phyloP scores from a whole-genome alignment of 1,139 yeast genomes.

The Wickerhamiella pararugosa region DNA sequence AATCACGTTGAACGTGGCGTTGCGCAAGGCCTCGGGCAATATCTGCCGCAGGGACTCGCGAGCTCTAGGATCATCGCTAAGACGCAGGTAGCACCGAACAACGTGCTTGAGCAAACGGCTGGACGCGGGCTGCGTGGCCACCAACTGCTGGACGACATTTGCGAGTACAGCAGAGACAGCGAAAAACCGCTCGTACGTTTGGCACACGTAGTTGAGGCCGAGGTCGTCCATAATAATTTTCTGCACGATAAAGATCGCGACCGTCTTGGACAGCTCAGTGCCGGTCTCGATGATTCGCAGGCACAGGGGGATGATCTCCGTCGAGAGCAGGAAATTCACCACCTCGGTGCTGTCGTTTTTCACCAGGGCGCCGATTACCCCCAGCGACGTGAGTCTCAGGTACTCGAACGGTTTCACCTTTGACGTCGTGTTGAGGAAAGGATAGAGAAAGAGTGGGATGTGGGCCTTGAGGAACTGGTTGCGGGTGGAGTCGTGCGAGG shows the following conservation, averaged over 20 bases:
- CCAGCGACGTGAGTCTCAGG: conserved; percentile 77
- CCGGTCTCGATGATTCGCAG: conserved; percentile 91
- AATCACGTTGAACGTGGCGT: conserved; percentile 72
- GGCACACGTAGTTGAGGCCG: conserved; percentile 84
- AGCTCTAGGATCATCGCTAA: conserved; percentile 83
- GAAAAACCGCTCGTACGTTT: conserved; percentile 84
- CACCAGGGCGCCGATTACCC: conserved; percentile 93
- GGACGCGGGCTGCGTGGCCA: conserved; percentile 52
- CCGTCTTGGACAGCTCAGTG: conserved; percentile 86
- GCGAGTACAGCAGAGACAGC: conserved; percentile 85
- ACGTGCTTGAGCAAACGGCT: conserved; percentile 84
- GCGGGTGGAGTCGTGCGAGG: conserved; percentile 85
- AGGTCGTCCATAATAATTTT: conserved; percentile 83
- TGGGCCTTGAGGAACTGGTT: conserved; percentile 76
- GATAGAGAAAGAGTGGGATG: conserved; percentile 81
- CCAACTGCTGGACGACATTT: conserved; percentile 78
- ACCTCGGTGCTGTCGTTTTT: conserved; percentile 95
- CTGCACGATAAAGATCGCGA: conserved; percentile 88
- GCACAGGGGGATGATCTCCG: conserved; percentile 92
- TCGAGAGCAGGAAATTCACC: conserved; percentile 72
- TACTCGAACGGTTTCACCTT: conserved; percentile 90
- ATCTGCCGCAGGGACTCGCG: conserved; percentile 73
- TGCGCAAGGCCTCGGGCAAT: conserved; percentile 75
- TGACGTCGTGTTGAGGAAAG: conserved; percentile 82
- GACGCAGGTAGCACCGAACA: conserved; percentile 79